Base-by-base conservation (phyloP, 2,329 filamentous ascomycete species). In the Ophiostoma pallidulum region DNA sequence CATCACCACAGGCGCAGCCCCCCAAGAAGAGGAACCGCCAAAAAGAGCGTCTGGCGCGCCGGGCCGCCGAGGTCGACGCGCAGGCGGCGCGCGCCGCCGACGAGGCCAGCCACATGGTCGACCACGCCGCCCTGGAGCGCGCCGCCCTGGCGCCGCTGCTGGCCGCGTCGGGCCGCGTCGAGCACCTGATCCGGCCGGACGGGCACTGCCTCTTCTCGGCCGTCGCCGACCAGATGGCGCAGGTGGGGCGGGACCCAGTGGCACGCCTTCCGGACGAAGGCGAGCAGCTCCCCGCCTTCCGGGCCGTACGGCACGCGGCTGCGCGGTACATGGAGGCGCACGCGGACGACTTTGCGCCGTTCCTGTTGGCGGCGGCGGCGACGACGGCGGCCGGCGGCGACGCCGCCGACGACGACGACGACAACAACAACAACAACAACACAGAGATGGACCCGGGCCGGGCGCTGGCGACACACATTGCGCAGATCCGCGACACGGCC, bases 171-270 rank as follows among this genome's bases (percentile, higher is more conserved):
- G 72, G 72, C 0, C 73, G 97, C 14, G 70, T 69, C 18, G 86
- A 96, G 68, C 77, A 85, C 57, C 80, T 87, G 50, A 89, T 98
- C 49, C 77, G 77, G 33, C 88, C 92, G 0, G 91, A 98, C 65
- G 92, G 92, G 0, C 92, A 98, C 67, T 98, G 92, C 62, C 70
- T 98, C 14, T 98, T 97, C 66, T 85, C 88, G 14, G 89, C 92
- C 0, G 76, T 97, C 43, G 90, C 91, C 22, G 87, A 92, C 62
- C 89, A 95, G 65, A 72, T 96, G 45, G 67, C 66, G 46, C 69
- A 74, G 46, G 66, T 72, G 38, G 66, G 61, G 2, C n/a, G n/a
- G n/a, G n/a, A n/a, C n/a, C n/a, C n/a, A n/a, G n/a, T n/a, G n/a
- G n/a, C n/a, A n/a, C n/a, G n/a, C n/a, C n/a, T n/a, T n/a, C n/a